A percentile compares a stretch with the other conserved stretches of the same genome.
phyloP scores from a whole-genome alignment of 2,329 filamentous ascomycete species.

The Pseudopyricularia javanii region DNA sequence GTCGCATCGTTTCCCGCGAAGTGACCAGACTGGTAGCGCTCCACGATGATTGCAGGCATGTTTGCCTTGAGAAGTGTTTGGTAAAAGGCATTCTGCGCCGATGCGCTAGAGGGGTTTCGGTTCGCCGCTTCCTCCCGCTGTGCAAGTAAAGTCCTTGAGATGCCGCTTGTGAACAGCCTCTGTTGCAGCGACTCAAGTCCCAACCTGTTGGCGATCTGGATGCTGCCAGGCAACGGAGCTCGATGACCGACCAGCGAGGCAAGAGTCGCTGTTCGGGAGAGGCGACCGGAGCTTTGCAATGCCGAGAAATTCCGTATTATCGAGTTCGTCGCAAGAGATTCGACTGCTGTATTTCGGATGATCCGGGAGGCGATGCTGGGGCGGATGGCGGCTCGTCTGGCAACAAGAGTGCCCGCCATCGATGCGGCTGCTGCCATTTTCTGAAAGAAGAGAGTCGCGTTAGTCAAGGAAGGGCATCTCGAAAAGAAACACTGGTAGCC shows the following conservation, averaged over 20 bases:
- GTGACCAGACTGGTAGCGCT: slow-evolving; percentile 75
- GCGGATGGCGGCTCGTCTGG: background rate
- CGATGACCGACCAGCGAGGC: background rate
- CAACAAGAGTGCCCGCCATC: background rate
- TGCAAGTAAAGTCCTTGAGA: slow-evolving; percentile 58
- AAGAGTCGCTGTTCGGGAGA: background rate
- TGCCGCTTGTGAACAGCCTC: slow-evolving; percentile 20
- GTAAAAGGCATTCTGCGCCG: slow-evolving; percentile 88
- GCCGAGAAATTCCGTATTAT: background rate
- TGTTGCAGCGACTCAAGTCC: background rate
- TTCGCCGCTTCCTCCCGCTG: slow-evolving; percentile 87
- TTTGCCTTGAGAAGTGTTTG: slow-evolving; percentile 80
- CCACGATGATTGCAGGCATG: slow-evolving; percentile 85
- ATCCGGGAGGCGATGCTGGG: background rate
- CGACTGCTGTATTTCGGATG: background rate
- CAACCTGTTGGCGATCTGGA: background rate
- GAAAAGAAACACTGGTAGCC: background rate
- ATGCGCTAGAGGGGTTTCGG: slow-evolving; percentile 76
- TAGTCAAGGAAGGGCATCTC: background rate
- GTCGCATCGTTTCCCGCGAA: slow-evolving; percentile 71
- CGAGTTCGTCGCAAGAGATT: background rate
- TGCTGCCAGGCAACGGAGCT: too few species aligned
- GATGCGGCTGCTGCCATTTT: background rate
- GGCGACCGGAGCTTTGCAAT: background rate
- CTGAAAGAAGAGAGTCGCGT: background rate